Conservation (phyloP, 768 basidiomycete genomes). For the Xerocomus spinulosus region DNA sequence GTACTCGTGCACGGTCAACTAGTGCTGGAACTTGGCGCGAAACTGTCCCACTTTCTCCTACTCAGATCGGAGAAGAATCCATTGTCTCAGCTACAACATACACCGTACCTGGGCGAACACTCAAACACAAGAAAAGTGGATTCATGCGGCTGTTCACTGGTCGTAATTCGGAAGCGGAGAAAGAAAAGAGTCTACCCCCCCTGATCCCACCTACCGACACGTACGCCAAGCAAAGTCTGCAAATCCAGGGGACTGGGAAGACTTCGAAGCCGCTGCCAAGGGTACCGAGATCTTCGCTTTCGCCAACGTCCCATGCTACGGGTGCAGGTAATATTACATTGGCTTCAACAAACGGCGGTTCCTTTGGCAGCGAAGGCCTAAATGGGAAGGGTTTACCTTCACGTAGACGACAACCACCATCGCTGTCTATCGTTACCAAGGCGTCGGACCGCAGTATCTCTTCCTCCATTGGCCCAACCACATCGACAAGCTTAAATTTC, state of each 20-base stretch:
- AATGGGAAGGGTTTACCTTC: conserved; percentile 20
- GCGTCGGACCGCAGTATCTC: conserved; percentile 12
- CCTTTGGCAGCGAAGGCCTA: conserved; percentile 8
- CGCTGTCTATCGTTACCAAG: conserved; percentile 29
- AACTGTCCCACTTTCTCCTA: conserved; percentile 32
- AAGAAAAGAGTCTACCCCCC: conserved; percentile 43
- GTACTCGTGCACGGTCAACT: conserved; percentile 53
- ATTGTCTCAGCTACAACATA: conserved; percentile 9
- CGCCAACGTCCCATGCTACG: conserved; percentile 32
- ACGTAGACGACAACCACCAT: conserved; percentile 29
- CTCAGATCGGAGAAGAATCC: conserved; percentile 39
- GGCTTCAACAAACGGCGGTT: conserved; percentile 5
- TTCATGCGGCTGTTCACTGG: conserved; percentile 76
- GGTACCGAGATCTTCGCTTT: conserved; percentile 41
- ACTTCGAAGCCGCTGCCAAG: conserved; percentile 29
- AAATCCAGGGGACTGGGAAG: conserved; percentile 26
- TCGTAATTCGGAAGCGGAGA: conserved; percentile 30
- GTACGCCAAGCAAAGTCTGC: conserved; percentile 25
- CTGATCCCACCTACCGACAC: conserved; percentile 48
- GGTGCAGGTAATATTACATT: conserved; percentile 14
- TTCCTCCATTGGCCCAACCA: conserved; percentile 11
- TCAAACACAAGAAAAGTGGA: conserved; percentile 78
- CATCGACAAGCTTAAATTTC: conserved; percentile 11
- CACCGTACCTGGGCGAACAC: conserved; percentile 36
- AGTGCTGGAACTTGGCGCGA: conserved; percentile 57